Evolutionary conservation across 257 asterid genomes (phyloP).

Genomic region (Jacaranda copaia): DNA sequence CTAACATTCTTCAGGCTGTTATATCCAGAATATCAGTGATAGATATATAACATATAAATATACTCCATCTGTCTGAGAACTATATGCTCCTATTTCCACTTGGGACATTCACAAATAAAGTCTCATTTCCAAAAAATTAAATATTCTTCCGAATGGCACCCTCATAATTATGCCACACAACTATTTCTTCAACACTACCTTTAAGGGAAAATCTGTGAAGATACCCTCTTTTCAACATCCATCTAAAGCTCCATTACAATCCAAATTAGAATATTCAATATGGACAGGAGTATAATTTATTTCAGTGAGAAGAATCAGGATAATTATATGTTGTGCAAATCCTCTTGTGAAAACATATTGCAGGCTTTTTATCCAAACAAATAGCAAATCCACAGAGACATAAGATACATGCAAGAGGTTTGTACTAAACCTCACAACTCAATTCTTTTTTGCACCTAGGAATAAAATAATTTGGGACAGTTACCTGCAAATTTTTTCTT

Average conservation of each 20-base stretch:
- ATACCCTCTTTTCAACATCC: too few relatives aligned
- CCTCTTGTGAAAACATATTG: conserved; percentile 1
- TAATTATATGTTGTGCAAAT: background rate
- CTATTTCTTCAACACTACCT: too few relatives aligned
- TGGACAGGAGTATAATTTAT: background rate
- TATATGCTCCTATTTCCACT: background rate
- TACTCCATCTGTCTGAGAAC: background rate
- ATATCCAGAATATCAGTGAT: background rate
- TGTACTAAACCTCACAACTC: background rate
- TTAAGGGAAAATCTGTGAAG: too few relatives aligned
- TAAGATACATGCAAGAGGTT: background rate
- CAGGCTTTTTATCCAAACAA: background rate
- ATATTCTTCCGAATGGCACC: too few relatives aligned
- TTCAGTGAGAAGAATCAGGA: conserved; percentile 19
- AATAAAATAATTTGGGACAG: conserved; percentile 30
- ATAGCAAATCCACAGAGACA: conserved; percentile 2
- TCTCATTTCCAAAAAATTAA: background rate
- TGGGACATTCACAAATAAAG: background rate
- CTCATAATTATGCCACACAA: too few relatives aligned
- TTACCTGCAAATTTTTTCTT: conserved; percentile 81
- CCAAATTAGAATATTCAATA: background rate
- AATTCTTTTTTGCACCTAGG: conserved; percentile 13
- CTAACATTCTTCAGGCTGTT: background rate
- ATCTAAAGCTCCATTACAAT: background rate
- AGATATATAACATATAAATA: background rate